A percentile compares a stretch with the other conserved stretches of the same genome.
Evolutionary conservation across 2,329 filamentous ascomycete genomes (phyloP).

Genomic region (Drechslera avenae): DNA sequence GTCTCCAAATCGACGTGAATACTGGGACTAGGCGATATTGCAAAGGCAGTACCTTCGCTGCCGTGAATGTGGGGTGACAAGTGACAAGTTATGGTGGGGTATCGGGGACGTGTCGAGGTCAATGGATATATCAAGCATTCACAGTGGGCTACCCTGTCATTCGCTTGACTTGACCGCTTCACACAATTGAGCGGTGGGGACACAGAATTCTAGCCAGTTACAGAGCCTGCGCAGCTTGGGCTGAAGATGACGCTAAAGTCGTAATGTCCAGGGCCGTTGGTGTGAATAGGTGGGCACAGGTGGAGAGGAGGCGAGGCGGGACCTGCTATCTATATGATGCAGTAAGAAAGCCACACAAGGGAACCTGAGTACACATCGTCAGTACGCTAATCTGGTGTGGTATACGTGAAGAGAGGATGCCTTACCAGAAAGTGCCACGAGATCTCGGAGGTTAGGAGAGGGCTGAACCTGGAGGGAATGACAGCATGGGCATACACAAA

Average conservation of each 20-base stretch:
- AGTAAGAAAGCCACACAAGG: conserved; percentile 17
- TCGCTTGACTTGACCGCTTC: conserved; percentile 30
- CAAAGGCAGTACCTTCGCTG: neutral
- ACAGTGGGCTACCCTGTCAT: conserved; percentile 21
- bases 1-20: conserved; percentile 17
- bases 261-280: conserved; percentile 5
- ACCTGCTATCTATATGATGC: conserved; percentile 31
- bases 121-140: conserved; percentile 22
- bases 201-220: conserved; percentile 11
- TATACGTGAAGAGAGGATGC: conserved; percentile 13
- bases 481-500: conserved; percentile 39
- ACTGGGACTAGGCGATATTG: neutral
- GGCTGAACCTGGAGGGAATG: conserved; percentile 19
- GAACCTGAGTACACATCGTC: conserved; percentile 23
- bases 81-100: conserved; percentile 27
- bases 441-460: conserved; percentile 17
- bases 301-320: conserved; percentile 15
- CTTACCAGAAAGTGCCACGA: conserved; percentile 37
- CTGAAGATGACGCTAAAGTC: conserved; percentile 8
- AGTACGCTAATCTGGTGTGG: conserved; percentile 22
- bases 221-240: conserved; percentile 1
- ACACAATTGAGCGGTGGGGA: conserved; percentile 29
- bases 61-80: conserved; percentile 8
- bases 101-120: conserved; percentile 13
- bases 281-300: conserved; percentile 22